A percentile compares a stretch with the other conserved stretches of the same genome.
Evolutionary conservation across 352 stramenopile genomes (phyloP).

Genomic region (Globisporangium radiosum): DNA sequence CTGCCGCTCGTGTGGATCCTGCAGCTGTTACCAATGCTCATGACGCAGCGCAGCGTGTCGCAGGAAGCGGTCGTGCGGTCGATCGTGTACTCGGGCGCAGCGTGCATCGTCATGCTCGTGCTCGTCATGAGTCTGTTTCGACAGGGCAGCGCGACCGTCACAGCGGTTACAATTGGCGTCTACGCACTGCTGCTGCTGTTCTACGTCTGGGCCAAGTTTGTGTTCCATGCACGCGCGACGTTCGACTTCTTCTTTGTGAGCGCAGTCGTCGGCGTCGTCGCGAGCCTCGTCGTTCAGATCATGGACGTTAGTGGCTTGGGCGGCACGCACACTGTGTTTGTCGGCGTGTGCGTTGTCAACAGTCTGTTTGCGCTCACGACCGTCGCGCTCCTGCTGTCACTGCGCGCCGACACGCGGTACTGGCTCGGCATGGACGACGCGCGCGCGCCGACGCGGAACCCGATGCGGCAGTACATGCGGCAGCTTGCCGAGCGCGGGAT

Average conservation of each 20-base stretch:
- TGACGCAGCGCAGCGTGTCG: constrained; percentile 80
- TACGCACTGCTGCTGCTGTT: constrained; percentile 53
- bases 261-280: constrained; percentile 36
- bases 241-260: constrained; percentile 83
- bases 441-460: constrained; percentile 31
- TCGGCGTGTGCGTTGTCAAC: constrained; percentile 42
- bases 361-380: constrained; percentile 56
- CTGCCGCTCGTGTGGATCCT: constrained; percentile 70
- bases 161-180: constrained; percentile 45
- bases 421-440: constrained; percentile 80
- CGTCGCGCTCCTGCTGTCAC: constrained; percentile 61
- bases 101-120: constrained; percentile 51
- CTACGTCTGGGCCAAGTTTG: constrained; percentile 79
- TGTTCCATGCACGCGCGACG: constrained; percentile 61
- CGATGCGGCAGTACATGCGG: constrained; percentile 69
- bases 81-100: constrained; percentile 57
- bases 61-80: constrained; percentile 63
- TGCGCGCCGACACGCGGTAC: constrained; percentile 78
- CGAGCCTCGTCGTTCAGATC: constrained; percentile 43
- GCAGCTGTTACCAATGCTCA: constrained; percentile 77
- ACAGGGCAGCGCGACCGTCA: constrained; percentile 35
- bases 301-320: constrained; percentile 32
- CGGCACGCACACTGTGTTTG: constrained; percentile 20
- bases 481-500: constrained; percentile 75
- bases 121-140: constrained; percentile 56